These are phyloP conservation scores for Arxiozyma bovina DNA, from an alignment of 1,139 yeast species.

Conservation along the genomic window DNA sequence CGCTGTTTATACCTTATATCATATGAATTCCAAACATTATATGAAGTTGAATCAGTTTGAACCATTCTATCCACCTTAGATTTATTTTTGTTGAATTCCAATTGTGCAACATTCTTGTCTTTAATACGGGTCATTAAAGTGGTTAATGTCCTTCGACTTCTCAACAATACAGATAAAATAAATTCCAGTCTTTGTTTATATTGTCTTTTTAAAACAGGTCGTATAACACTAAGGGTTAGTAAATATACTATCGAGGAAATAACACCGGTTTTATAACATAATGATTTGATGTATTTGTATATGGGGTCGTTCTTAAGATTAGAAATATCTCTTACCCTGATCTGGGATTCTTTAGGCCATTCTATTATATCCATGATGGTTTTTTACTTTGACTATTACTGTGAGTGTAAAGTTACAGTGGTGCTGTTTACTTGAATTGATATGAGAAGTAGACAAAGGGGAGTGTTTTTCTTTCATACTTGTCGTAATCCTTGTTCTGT, in stretches of 20 bases:
- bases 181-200: conserved; percentile 28
- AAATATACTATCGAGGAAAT: conserved; percentile 24
- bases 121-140: conserved; percentile 15
- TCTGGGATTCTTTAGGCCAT: conserved; percentile 21
- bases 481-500: neutral
- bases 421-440: neutral
- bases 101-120: conserved; percentile 32
- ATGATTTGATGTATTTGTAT: conserved; percentile 8
- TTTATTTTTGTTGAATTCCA: conserved; percentile 34
- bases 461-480: neutral
- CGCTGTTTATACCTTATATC: conserved; percentile 20
- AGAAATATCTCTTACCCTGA: conserved; percentile 2
- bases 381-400: neutral
- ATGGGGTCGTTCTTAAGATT: conserved; percentile 9
- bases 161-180: conserved; percentile 15
- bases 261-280: conserved; percentile 29
- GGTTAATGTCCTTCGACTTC: conserved; percentile 20
- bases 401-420: conserved; percentile 24
- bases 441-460: too few relatives aligned
- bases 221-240: conserved; percentile 13
- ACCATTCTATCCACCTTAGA: conserved; percentile 31
- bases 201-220: conserved; percentile 29
- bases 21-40: conserved; percentile 29
- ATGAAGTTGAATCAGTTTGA: conserved; percentile 19
- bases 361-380: neutral